Evolutionary conservation across 306 rosid species (phyloP).

Genomic region (Vigna reflexopilosa): DNA sequence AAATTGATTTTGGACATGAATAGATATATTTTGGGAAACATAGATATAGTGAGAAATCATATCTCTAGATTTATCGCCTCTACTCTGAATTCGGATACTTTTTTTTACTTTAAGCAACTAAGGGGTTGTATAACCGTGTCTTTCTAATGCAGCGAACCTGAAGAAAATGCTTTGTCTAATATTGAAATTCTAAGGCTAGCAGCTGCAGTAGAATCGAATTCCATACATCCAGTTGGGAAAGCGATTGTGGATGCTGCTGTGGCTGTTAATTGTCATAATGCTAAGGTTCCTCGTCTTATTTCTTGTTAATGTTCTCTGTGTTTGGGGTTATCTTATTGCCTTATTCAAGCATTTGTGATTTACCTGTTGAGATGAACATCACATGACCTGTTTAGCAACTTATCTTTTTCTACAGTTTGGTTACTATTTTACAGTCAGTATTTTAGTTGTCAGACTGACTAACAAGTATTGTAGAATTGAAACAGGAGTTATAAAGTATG

Average conservation of each 20-base stretch:
- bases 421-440: conserved; percentile 15
- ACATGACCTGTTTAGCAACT: conserved; percentile 17
- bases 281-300: conserved; percentile 61
- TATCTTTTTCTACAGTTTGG: conserved; percentile 22
- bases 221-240: conserved; percentile 92
- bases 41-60: not conserved
- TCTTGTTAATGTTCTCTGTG: conserved; percentile 33
- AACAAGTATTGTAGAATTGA: conserved; percentile 10
- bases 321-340: conserved; percentile 39
- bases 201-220: conserved; percentile 92
- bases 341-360: conserved; percentile 1
- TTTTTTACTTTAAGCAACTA: conserved; percentile 39
- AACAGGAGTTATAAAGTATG: conserved; percentile 15
- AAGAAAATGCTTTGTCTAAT: conserved; percentile 63
- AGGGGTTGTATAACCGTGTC: conserved; percentile 28
- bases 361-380: conserved; percentile 11
- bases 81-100: conserved; percentile 13
- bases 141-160: conserved; percentile 56
- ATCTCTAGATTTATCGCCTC: not conserved
- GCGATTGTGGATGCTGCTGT: conserved; percentile 93
- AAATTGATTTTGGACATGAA: no score
- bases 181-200: conserved; percentile 82
- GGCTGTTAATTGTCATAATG: conserved; percentile 58
- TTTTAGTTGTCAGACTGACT: conserved; percentile 13
- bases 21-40: not conserved